Base-by-base conservation (phyloP, 2,329 filamentous ascomycete species). In the Fusarium metavorans region DNA sequence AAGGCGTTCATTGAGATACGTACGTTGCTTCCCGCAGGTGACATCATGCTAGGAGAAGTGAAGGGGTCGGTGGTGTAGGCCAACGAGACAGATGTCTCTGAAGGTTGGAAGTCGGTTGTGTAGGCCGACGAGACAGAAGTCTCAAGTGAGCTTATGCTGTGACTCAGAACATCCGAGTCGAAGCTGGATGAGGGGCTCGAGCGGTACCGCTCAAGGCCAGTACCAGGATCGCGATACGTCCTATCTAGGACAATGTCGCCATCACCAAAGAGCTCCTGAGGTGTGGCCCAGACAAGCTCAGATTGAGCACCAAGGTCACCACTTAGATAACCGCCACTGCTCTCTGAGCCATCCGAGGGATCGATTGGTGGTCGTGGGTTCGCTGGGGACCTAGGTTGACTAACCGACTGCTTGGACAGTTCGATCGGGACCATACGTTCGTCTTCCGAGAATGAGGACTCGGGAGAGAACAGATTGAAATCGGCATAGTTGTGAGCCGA, bases 401-500 rank as follows among this genome's bases (percentile, higher is more conserved):
- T 71, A 58, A 70, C 60, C 27, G 60, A 54, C 58, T 76, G 71
- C 65, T 70, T 75, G 23, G 74, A 72, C 16, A 77, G 64, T 39
- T 78, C 76, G 57, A 81, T 76, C 16, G 80, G 73, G 67, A 80
- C 81, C 79, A 83, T 82, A 14, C 75, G 82, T 52, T 90, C 88
- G 68, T 89, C 88, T 66, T 88, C 87, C 16, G 87, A 82, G 77
- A 85, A 85, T 68, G 81, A 83, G 20, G 87, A 85, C 25, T 82
- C 80, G 4, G 88, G 88, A 59, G 88, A 90, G 82, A 85, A 90
- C 18, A 90, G 84, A 77, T 85, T 87, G 82, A 90, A 90, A 82
- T 90, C 88, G 74, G 85, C 81, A 76, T 90, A 90, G 80, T 87
- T 82, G 70, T 77, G 52, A 57, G 71, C 67, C 64, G 66, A 64